Evolutionary conservation across 1,139 yeast genomes (phyloP).

Genomic region (Geotrichum fermentans): DNA sequence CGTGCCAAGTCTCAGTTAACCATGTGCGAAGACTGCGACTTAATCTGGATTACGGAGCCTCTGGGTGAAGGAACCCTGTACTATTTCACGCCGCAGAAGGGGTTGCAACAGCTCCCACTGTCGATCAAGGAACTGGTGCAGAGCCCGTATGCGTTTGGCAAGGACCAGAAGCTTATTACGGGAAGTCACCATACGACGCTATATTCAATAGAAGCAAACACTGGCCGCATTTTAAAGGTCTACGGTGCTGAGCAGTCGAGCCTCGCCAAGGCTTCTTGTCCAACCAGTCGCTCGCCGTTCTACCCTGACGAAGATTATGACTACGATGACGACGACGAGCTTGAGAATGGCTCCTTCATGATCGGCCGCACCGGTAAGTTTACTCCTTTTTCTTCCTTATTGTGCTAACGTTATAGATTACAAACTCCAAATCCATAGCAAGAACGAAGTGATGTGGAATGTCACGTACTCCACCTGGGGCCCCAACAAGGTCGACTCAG

Average conservation of each 20-base stretch:
- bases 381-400: conserved; percentile 33
- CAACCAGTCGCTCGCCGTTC: conserved; percentile 16
- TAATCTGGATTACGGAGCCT: conserved; percentile 87
- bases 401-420: conserved; percentile 38
- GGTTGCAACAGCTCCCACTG: conserved; percentile 77
- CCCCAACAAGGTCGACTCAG: conserved; percentile 78
- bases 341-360: conserved; percentile 33
- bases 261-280: conserved; percentile 29
- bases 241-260: conserved; percentile 48
- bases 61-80: conserved; percentile 80
- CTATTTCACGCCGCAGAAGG: conserved; percentile 72
- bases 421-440: conserved; percentile 59
- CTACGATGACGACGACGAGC: conserved; percentile 24
- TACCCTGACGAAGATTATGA: conserved; percentile 24
- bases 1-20: too few relatives aligned
- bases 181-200: conserved; percentile 77
- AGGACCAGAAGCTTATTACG: conserved; percentile 85
- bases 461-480: conserved; percentile 90
- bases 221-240: conserved; percentile 70
- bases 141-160: conserved; percentile 63
- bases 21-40: conserved; percentile 28
- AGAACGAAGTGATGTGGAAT: conserved; percentile 70
- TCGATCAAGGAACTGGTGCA: conserved; percentile 76
- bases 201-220: conserved; percentile 64
- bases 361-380: conserved; percentile 37